These are phyloP conservation scores for Aspergillus bombycis DNA, from an alignment of 2,329 filamentous ascomycete species.

Conservation along the genomic window DNA sequence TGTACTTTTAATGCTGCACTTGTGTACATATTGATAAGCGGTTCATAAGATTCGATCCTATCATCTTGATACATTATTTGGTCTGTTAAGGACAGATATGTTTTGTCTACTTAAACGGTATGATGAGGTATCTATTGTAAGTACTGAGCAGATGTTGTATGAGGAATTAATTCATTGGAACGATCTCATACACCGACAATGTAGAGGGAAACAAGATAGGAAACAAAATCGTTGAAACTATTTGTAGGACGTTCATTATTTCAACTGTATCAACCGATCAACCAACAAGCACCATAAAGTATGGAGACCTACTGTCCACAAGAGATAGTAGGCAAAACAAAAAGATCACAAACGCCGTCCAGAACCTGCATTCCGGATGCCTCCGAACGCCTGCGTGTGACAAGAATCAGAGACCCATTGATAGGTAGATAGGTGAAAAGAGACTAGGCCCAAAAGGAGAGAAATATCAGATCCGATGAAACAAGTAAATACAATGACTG, in stretches of 20 bases:
- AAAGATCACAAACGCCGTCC: slow-evolving; percentile 16
- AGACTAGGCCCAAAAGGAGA: slow-evolving; percentile 12
- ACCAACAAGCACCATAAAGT: not conserved
- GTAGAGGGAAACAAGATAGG: not conserved
- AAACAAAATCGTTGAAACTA: not conserved
- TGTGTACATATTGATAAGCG: not conserved
- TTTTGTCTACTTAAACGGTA: not conserved
- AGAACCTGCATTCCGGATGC: slow-evolving; percentile 22
- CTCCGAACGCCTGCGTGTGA: slow-evolving; percentile 21
- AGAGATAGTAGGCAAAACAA: not conserved
- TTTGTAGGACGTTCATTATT: slow-evolving; percentile 6
- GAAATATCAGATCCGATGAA: slow-evolving; percentile 13
- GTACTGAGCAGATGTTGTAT: not conserved
- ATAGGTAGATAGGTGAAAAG: not conserved
- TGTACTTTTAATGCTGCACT: slow-evolving; percentile 1
- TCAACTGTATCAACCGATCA: not conserved
- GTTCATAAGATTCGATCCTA: not conserved
- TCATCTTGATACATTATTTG: not conserved
- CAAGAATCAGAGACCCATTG: slow-evolving; percentile 10
- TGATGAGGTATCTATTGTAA: not conserved
- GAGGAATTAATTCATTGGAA: not conserved
- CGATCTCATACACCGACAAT: not conserved
- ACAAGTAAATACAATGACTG: slow-evolving; percentile 17
- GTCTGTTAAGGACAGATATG: not conserved
- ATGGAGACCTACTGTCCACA: not conserved